Conservation (phyloP, 345 rosid species). For the Syzygium aromaticum region DNA sequence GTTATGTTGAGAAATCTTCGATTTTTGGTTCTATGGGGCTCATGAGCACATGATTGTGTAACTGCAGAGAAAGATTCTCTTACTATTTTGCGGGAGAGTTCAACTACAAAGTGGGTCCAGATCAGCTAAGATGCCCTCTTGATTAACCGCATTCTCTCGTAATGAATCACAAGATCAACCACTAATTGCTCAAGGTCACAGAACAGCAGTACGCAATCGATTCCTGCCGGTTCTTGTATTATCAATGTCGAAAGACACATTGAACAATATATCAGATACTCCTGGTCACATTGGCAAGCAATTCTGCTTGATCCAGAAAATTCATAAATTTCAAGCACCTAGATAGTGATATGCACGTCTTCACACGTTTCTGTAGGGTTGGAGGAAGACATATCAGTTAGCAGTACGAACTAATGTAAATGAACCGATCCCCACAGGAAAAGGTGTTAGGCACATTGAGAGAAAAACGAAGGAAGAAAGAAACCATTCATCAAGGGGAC, state of each 20-base stretch:
- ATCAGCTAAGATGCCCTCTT: background rate
- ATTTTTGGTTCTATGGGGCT: background rate
- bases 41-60: background rate
- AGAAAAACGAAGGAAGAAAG: background rate
- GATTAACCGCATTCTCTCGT: background rate
- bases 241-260: background rate
- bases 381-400: background rate
- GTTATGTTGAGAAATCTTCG: background rate
- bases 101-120: background rate
- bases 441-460: background rate
- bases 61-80: background rate
- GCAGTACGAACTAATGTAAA: background rate
- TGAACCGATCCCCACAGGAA: background rate
- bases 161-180: background rate
- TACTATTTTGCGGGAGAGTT: background rate
- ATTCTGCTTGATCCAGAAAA: background rate
- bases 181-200: background rate
- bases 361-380: background rate
- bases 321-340: background rate
- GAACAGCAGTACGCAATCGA: background rate
- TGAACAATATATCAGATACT: background rate
- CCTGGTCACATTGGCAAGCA: background rate
- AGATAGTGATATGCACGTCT: background rate
- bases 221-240: background rate
- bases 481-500: background rate